phyloP scores from a whole-genome alignment of 148 eudicot genomes.

The Salicornia ramosissima region DNA sequence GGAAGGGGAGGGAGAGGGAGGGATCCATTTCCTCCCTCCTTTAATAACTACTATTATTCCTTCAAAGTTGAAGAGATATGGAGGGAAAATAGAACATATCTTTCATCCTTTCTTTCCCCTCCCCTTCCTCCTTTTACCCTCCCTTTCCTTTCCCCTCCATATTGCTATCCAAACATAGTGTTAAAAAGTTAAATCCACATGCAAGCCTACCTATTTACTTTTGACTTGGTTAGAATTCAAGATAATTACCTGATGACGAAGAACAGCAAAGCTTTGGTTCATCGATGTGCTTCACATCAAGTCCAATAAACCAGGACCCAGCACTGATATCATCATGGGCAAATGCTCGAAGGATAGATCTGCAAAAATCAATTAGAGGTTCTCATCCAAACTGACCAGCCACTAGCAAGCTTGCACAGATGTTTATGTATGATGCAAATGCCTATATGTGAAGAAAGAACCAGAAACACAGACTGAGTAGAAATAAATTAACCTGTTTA shows the following conservation, averaged over 20 bases:
- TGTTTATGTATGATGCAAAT: neutral
- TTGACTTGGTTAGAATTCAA: conserved; percentile 1
- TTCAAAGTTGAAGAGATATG: too few relatives aligned
- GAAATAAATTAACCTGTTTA: conserved; percentile 56
- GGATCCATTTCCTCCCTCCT: too few relatives aligned
- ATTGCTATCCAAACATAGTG: too few relatives aligned
- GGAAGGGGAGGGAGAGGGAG: too few relatives aligned
- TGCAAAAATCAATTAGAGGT: conserved; percentile 27
- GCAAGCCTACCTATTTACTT: neutral
- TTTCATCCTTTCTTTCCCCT: too few relatives aligned
- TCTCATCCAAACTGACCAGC: conserved; percentile 7
- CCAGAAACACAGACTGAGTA: neutral
- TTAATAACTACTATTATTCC: too few relatives aligned
- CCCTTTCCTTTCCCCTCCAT: too few relatives aligned
- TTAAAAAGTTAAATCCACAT: too few relatives aligned
- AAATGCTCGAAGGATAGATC: conserved; percentile 64
- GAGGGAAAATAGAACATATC: too few relatives aligned
- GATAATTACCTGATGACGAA: conserved; percentile 68
- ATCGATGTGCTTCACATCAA: conserved; percentile 68
- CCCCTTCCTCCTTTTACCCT: too few relatives aligned
- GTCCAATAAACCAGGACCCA: conserved; percentile 94
- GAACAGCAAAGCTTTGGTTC: conserved; percentile 90
- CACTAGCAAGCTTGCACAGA: neutral
- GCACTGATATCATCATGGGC: conserved; percentile 88
- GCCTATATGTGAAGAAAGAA: neutral